Evolutionary conservation across 768 basidiomycete genomes (phyloP).

Genomic region (Steccherinum ochraceum): DNA sequence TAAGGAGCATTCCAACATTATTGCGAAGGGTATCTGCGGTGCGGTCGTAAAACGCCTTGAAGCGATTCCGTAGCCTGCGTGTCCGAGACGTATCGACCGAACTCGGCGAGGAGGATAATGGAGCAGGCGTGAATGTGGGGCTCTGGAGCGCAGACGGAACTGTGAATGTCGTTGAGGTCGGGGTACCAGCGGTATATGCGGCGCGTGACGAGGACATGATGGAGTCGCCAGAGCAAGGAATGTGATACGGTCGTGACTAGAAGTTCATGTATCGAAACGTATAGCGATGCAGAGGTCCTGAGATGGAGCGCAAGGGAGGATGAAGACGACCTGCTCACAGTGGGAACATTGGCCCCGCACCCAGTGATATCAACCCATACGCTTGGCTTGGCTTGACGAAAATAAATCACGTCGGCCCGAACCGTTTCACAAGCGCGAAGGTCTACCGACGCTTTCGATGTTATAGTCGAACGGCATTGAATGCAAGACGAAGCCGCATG

Average conservation of each 20-base stretch:
- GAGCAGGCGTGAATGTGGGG: not conserved
- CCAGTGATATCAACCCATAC: not conserved
- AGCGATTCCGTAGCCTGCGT: not conserved
- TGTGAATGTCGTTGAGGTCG: not conserved
- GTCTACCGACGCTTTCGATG: too few relatives aligned
- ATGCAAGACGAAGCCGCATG: too few relatives aligned
- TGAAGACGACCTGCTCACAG: not conserved
- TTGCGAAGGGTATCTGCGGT: constrained; percentile 10
- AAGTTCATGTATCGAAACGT: not conserved
- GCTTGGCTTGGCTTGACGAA: not conserved
- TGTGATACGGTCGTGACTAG: too few relatives aligned
- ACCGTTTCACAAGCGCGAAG: too few relatives aligned
- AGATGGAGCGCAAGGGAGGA: not conserved
- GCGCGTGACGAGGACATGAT: not conserved
- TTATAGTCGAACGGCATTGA: too few relatives aligned
- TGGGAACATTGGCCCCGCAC: not conserved
- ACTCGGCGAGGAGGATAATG: not conserved
- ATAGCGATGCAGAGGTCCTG: not conserved
- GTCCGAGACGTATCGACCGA: not conserved
- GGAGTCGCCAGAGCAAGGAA: too few relatives aligned
- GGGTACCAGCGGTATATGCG: not conserved
- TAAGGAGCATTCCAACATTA: constrained; percentile 57
- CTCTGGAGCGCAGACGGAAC: not conserved
- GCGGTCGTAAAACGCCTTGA: not conserved
- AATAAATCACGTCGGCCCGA: not conserved